These are phyloP conservation scores for Conidiobolus incongruus DNA, from an alignment of 371 early-diverging fungal genomes.

Conservation along the genomic window DNA sequence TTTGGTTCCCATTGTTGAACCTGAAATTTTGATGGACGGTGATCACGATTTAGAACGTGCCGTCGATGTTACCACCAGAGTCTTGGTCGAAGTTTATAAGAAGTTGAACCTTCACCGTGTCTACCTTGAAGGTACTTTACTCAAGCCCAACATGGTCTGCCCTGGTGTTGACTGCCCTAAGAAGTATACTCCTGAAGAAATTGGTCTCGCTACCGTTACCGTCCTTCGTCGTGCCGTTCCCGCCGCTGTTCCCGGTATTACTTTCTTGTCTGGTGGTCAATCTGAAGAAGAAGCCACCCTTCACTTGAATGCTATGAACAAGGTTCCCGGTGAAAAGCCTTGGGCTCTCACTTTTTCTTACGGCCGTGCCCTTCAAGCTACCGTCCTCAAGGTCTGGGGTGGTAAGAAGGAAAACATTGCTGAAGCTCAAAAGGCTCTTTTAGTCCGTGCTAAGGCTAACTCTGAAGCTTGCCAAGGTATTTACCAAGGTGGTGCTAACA, in stretches of 20 bases:
- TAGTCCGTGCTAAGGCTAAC: conserved; percentile 23
- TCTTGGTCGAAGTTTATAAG: conserved; percentile 26
- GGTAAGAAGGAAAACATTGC: conserved; percentile 25
- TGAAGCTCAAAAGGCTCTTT: conserved; percentile 23
- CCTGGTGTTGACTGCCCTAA: conserved; percentile 19
- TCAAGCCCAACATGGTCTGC: conserved; percentile 37
- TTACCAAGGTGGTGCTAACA: conserved; percentile 13
- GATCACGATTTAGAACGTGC: conserved; percentile 24
- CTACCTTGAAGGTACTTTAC: conserved; percentile 31
- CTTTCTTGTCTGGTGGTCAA: conserved; percentile 48
- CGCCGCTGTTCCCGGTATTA: conserved; percentile 30
- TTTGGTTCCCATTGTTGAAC: conserved; percentile 44
- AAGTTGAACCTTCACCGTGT: conserved; percentile 21
- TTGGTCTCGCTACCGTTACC: conserved; percentile 23
- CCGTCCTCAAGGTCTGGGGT: conserved; percentile 26
- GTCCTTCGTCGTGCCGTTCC: conserved; percentile 30
- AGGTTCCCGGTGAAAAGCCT: conserved; percentile 12
- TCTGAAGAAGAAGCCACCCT: conserved; percentile 28
- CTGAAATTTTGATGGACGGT: conserved; percentile 44
- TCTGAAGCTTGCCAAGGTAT: conserved; percentile 19
- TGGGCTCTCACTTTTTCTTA: conserved; percentile 42
- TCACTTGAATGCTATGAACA: conserved; percentile 28
- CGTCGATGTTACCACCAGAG: conserved; percentile 16
- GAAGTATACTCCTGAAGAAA: conserved; percentile 19
- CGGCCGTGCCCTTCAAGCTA: conserved; percentile 39